Percentiles rank a stretch among this genome's conserved stretches.
phyloP scores from a whole-genome alignment of 2,329 filamentous ascomycete species.

The Grosmannia clavigera region DNA sequence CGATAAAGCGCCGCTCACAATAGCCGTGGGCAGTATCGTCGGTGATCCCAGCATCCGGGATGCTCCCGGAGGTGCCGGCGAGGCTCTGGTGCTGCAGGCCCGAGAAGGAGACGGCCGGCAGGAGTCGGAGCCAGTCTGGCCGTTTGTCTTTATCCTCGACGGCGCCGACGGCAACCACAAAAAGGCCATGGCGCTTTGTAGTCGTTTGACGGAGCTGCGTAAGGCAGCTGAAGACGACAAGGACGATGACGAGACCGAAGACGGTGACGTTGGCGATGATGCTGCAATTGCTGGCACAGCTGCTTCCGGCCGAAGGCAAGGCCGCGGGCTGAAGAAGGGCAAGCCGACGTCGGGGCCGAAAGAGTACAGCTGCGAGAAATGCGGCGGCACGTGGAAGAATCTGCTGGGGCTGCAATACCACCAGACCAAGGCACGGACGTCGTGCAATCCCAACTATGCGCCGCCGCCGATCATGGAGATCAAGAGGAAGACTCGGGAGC shows the following conservation, averaged over 20 bases:
- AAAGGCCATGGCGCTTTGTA: conserved; percentile 8
- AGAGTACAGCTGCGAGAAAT: conserved; percentile 37
- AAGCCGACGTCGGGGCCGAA: conserved; percentile 4
- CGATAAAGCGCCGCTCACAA: conserved; percentile 13
- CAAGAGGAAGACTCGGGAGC: conserved; percentile 4
- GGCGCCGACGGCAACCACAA: conserved; percentile 5
- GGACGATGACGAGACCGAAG: not conserved
- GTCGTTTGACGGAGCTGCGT: conserved; percentile 2
- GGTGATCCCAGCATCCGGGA: conserved; percentile 12
- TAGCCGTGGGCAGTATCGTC: conserved; percentile 13
- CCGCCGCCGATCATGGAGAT: conserved; percentile 15
- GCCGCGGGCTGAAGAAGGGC: conserved; percentile 6
- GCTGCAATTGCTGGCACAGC: not conserved
- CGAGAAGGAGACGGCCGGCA: conserved; percentile 1
- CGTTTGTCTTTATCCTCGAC: conserved; percentile 15
- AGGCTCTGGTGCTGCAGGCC: conserved; percentile 14
- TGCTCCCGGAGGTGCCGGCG: conserved; percentile 13
- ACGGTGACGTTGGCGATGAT: too few species aligned
- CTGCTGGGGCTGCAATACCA: conserved; percentile 47
- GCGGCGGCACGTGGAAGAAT: conserved; percentile 44
- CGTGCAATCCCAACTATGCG: conserved; percentile 38
- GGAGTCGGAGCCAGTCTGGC: conserved; percentile 3
- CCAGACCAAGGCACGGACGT: conserved; percentile 37
- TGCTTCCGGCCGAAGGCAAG: not conserved
- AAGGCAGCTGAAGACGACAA: not conserved